phyloP scores from a whole-genome alignment of 345 rosid genomes.

The Populus davidiana region DNA sequence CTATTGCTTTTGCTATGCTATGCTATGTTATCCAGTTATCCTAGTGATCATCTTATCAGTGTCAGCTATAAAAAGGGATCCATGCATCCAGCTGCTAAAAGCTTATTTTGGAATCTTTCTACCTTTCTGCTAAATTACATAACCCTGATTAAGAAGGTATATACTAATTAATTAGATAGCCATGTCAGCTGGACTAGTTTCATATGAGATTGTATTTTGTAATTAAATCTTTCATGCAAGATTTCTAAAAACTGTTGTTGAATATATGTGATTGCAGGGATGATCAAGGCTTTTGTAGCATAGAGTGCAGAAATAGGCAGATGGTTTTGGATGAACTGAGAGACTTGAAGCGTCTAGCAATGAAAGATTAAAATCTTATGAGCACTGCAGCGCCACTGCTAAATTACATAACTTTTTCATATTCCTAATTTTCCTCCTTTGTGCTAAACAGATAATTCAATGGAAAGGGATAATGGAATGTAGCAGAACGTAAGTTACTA shows the following conservation, averaged over 20 bases:
- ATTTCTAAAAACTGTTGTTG: background rate
- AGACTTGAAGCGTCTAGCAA: slow-evolving; percentile 47
- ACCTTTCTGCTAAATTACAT: too few species aligned
- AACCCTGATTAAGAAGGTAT: too few species aligned
- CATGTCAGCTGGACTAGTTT: too few species aligned
- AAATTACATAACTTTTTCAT: background rate
- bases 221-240: too few species aligned
- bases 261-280: slow-evolving; percentile 40
- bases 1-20: too few species aligned
- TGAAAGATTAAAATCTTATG: slow-evolving; percentile 32
- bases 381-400: slow-evolving; percentile 33
- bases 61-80: too few species aligned
- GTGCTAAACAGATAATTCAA: background rate
- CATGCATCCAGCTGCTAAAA: too few species aligned
- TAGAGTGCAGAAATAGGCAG: slow-evolving; percentile 63
- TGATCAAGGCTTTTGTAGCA: slow-evolving; percentile 74
- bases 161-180: too few species aligned
- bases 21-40: too few species aligned
- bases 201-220: too few species aligned
- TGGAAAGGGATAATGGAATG: background rate
- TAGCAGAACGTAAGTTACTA: background rate
- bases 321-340: slow-evolving; percentile 55
- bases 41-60: too few species aligned
- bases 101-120: too few species aligned
- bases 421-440: background rate